These are phyloP conservation scores for Phytophthora hibernalis DNA, from an alignment of 352 stramenopile species.

Conservation along the genomic window DNA sequence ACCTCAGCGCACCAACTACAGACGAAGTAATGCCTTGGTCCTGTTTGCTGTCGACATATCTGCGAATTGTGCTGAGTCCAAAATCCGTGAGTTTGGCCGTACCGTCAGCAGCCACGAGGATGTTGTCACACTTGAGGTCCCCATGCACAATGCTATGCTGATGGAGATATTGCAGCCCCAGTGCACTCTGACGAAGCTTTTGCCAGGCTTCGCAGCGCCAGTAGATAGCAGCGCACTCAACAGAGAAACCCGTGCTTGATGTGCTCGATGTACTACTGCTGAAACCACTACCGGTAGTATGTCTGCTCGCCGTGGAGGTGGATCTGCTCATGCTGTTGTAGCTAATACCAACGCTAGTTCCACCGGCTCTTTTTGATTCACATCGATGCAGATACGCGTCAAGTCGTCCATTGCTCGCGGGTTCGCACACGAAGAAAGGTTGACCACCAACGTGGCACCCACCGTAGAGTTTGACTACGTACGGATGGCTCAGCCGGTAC, in stretches of 20 bases:
- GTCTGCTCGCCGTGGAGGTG: constrained; percentile 17
- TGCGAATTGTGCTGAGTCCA: constrained; percentile 37
- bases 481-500: constrained; percentile 39
- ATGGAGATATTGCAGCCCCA: constrained; percentile 43
- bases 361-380: constrained; percentile 3
- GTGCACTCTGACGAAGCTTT: constrained; percentile 35
- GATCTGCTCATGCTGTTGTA: constrained; percentile 14
- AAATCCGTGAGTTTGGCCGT: constrained; percentile 44
- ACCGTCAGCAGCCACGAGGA: constrained; percentile 40
- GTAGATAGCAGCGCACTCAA: constrained; percentile 15
- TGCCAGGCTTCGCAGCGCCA: constrained; percentile 33
- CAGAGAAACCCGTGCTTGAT: constrained; percentile 16
- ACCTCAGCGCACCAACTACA: constrained; percentile 33
- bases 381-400: constrained; percentile 35
- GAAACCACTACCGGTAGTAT: constrained; percentile 6
- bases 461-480: constrained; percentile 46
- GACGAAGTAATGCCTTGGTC: constrained; percentile 1
- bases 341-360: constrained; percentile 4
- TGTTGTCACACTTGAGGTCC: constrained; percentile 53
- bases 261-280: constrained; percentile 28
- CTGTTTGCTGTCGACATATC: constrained; percentile 21
- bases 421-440: constrained; percentile 49
- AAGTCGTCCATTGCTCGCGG: constrained; percentile 32
- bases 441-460: constrained; percentile 41
- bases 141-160: constrained; percentile 46